Conservation (phyloP, 768 basidiomycete species). For the Rhodotorula toruloides region DNA sequence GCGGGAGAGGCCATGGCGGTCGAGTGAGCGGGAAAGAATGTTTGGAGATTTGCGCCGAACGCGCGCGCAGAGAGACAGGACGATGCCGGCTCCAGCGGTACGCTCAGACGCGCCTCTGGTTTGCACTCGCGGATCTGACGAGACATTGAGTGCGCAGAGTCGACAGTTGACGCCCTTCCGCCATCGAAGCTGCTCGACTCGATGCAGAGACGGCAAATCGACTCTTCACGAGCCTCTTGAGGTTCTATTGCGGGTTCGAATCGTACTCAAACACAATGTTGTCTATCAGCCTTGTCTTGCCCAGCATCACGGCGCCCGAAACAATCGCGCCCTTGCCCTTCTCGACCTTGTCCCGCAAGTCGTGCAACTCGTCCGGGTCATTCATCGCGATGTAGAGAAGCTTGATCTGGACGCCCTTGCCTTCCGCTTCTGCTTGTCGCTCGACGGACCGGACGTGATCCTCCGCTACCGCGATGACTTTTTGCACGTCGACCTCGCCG, state of each 20-base stretch:
- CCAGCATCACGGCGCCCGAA: conserved; percentile 59
- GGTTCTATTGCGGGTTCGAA: conserved; percentile 31
- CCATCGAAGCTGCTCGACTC: no score
- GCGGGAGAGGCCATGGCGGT: background rate
- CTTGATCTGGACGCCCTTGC: conserved; percentile 54
- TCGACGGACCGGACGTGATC: conserved; percentile 16
- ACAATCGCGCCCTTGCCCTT: conserved; percentile 41
- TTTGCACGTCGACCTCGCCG: conserved; percentile 15
- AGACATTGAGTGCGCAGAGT: no score
- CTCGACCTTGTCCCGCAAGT: conserved; percentile 51
- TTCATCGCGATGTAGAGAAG: conserved; percentile 88
- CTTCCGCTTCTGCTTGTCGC: background rate
- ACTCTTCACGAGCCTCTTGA: no score
- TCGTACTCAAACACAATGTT: conserved; percentile 65
- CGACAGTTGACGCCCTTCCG: no score
- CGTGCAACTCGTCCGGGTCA: conserved; percentile 67
- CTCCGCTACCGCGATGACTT: conserved; percentile 34
- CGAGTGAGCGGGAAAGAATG: background rate
- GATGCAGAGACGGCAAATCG: no score
- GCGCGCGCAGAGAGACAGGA: no score
- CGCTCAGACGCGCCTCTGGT: no score
- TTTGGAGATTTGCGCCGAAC: no score
- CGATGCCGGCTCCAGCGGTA: no score
- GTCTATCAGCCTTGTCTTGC: conserved; percentile 81
- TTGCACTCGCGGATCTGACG: no score